A percentile compares a stretch with the other conserved stretches of the same genome.
These are phyloP conservation scores for Irpex sp. DNA, from an alignment of 1,284 basidiomycete species.

Conservation along the genomic window DNA sequence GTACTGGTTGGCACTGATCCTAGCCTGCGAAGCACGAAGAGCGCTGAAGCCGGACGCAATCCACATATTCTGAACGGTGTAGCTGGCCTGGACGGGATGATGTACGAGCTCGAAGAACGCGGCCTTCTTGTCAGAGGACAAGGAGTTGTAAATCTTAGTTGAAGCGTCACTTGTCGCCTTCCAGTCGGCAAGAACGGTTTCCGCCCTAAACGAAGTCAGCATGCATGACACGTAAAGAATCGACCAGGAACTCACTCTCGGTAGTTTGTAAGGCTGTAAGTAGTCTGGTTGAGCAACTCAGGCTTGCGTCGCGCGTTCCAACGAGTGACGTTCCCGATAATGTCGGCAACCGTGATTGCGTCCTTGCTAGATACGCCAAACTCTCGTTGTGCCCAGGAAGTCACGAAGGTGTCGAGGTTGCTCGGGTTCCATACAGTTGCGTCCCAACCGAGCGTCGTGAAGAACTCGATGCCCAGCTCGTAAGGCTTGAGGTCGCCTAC, in stretches of 20 bases:
- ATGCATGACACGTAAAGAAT: neutral
- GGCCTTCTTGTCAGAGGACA: conserved; percentile 43
- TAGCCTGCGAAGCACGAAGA: conserved; percentile 59
- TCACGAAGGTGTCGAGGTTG: conserved; percentile 53
- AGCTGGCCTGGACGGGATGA: conserved; percentile 57
- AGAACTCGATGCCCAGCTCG: conserved; percentile 70
- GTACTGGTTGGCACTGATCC: conserved; percentile 55
- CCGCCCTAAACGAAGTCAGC: conserved; percentile 39
- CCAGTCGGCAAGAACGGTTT: conserved; percentile 51
- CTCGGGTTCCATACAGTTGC: conserved; percentile 46
- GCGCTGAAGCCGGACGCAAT: conserved; percentile 59
- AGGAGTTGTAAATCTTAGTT: conserved; percentile 49
- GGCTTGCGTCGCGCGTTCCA: conserved; percentile 65
- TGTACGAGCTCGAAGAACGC: conserved; percentile 70
- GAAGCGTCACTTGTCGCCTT: conserved; percentile 45
- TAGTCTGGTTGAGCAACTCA: conserved; percentile 60
- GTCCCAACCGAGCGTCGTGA: conserved; percentile 63
- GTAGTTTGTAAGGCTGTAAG: conserved; percentile 62
- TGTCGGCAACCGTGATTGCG: conserved; percentile 41
- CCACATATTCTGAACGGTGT: conserved; percentile 54
- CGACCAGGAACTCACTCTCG: conserved; percentile 49
- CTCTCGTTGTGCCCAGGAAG: conserved; percentile 60
- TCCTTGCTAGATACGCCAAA: conserved; percentile 45
- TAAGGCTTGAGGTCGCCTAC: conserved; percentile 74
- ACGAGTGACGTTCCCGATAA: conserved; percentile 57